Percentiles rank a stretch among this genome's conserved stretches.
Conservation (phyloP, 495 filamentous ascomycete species). For the Penicillium coffeae region DNA sequence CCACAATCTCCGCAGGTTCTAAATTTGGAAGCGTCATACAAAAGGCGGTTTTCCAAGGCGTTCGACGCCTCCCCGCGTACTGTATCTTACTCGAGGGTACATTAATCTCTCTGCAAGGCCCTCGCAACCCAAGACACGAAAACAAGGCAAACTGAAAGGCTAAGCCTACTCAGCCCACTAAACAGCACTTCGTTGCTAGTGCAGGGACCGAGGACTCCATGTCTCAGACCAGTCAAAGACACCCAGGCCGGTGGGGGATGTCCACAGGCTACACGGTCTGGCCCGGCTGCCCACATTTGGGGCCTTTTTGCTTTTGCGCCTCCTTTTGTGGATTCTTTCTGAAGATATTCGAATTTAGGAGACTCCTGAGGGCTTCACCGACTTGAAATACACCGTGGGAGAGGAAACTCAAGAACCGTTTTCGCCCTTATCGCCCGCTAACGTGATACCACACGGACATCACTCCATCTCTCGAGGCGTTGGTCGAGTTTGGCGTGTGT, state of each 20-base stretch:
- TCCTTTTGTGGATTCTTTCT: neutral
- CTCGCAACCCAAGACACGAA: neutral
- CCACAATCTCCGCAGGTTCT: neutral
- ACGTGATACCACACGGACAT: neutral
- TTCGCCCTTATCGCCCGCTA: neutral
- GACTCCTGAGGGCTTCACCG: too few relatives aligned
- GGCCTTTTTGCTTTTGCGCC: neutral
- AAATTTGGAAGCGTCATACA: constrained; percentile 5
- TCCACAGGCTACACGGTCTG: neutral
- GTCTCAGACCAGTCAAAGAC: constrained; percentile 4
- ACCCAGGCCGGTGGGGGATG: constrained; percentile 2
- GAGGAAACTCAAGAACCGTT: neutral
- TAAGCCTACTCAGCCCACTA: neutral
- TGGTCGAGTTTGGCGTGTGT: too few relatives aligned
- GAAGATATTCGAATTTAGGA: too few relatives aligned
- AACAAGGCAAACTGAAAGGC: neutral
- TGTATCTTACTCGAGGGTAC: neutral
- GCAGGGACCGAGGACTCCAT: neutral
- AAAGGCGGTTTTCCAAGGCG: neutral
- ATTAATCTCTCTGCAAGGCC: too few relatives aligned
- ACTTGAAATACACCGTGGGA: too few relatives aligned
- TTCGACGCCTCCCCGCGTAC: neutral
- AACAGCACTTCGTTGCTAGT: neutral
- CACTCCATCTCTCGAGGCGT: too few relatives aligned
- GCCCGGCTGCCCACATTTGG: constrained; percentile 3